Evolutionary conservation across 2,329 filamentous ascomycete species (phyloP).

Genomic region (Domatiomyces catenatus): DNA sequence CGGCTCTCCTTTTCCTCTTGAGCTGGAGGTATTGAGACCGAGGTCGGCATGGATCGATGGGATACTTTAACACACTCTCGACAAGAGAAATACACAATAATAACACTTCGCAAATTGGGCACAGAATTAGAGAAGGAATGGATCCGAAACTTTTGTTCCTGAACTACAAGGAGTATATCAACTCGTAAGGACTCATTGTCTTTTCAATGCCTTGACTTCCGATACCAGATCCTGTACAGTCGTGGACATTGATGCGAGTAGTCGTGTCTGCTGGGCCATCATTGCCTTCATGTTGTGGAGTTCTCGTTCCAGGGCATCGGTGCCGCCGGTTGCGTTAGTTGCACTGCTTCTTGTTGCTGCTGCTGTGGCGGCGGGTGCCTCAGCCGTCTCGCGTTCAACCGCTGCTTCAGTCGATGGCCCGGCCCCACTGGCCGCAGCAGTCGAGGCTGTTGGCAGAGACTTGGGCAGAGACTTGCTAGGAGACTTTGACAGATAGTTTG

Average conservation of each 20-base stretch:
- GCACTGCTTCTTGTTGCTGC: neutral
- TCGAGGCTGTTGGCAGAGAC: neutral
- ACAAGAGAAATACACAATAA: too few species aligned
- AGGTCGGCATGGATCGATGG: neutral
- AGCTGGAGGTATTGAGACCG: too few species aligned
- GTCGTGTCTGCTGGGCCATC: conserved; percentile 17
- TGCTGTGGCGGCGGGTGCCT: neutral
- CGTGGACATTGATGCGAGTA: conserved; percentile 14
- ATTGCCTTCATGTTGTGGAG: conserved; percentile 17
- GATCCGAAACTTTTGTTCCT: neutral
- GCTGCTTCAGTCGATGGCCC: neutral
- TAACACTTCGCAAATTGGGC: neutral
- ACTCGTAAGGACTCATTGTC: neutral
- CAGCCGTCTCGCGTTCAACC: conserved; percentile 3
- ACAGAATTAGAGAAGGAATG: neutral
- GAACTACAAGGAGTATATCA: neutral
- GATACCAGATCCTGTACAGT: conserved; percentile 15
- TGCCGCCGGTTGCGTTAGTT: conserved; percentile 2
- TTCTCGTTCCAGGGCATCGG: conserved; percentile 13
- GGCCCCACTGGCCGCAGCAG: neutral
- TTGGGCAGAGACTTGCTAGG: neutral
- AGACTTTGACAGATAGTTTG: neutral
- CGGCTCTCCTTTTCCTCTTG: too few species aligned
- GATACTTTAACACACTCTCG: too few species aligned
- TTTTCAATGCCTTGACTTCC: conserved; percentile 15